These are phyloP conservation scores for Salix brachista DNA, from an alignment of 345 rosid species.

Conservation along the genomic window DNA sequence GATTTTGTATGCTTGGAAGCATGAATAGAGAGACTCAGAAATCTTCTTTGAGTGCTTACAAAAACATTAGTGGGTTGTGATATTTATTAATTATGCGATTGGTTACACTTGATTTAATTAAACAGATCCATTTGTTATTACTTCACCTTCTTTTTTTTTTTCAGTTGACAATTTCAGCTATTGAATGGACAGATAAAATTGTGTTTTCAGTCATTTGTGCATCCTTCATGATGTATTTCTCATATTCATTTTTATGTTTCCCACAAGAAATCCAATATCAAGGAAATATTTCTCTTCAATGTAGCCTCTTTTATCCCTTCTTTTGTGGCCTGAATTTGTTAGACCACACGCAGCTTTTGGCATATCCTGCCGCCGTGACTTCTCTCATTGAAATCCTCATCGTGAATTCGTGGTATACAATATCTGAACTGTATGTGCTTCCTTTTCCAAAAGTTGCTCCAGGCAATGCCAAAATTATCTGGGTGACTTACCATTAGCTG, in stretches of 20 bases:
- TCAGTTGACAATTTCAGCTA: slow-evolving; percentile 27
- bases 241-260: slow-evolving; percentile 4
- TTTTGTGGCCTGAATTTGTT: slow-evolving; percentile 6
- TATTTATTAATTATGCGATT: slow-evolving; percentile 42
- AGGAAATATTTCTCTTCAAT: background rate
- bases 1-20: slow-evolving; percentile 88
- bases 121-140: slow-evolving; percentile 24
- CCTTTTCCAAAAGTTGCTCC: background rate
- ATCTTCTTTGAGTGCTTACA: slow-evolving; percentile 44
- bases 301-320: background rate
- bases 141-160: slow-evolving; percentile 7
- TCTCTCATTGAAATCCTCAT: background rate
- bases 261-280: background rate
- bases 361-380: background rate
- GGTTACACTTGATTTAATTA: slow-evolving; percentile 35
- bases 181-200: slow-evolving; percentile 28
- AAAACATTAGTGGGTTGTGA: slow-evolving; percentile 38
- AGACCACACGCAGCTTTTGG: slow-evolving; percentile 1
- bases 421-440: background rate
- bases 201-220: slow-evolving; percentile 22
- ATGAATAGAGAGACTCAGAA: slow-evolving; percentile 50
- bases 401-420: background rate
- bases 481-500: background rate
- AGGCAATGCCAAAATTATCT: background rate
- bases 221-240: slow-evolving; percentile 17